phyloP scores from a whole-genome alignment of 1,139 yeast genomes.

The Candida frijolesensis region DNA sequence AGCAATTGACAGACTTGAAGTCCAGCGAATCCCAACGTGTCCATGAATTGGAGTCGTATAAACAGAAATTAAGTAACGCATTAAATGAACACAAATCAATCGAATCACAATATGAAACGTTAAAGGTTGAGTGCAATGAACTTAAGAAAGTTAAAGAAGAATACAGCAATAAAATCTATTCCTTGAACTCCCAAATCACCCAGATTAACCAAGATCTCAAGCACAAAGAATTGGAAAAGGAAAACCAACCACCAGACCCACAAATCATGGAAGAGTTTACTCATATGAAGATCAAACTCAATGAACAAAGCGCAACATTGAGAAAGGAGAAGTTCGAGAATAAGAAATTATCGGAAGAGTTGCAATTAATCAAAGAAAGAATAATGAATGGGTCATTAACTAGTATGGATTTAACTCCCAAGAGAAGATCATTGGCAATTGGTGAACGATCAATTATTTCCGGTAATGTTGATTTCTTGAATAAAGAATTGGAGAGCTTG shows the following conservation, averaged over 20 bases:
- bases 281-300: slow-evolving; percentile 51
- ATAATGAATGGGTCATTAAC: slow-evolving; percentile 26
- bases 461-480: slow-evolving; percentile 24
- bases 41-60: slow-evolving; percentile 10
- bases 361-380: slow-evolving; percentile 54
- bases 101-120: slow-evolving; percentile 20
- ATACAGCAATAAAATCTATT: slow-evolving; percentile 28
- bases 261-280: slow-evolving; percentile 48
- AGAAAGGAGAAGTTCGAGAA: slow-evolving; percentile 59
- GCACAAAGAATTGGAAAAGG: slow-evolving; percentile 32
- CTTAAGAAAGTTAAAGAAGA: slow-evolving; percentile 26
- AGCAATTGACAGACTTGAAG: slow-evolving; percentile 7
- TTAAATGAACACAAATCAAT: slow-evolving; percentile 17
- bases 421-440: slow-evolving; percentile 35
- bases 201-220: slow-evolving; percentile 22
- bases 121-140: slow-evolving; percentile 42
- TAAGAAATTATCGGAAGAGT: slow-evolving; percentile 56
- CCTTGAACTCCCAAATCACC: slow-evolving; percentile 26
- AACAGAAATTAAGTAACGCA: slow-evolving; percentile 6
- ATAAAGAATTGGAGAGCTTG: slow-evolving; percentile 39
- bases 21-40: slow-evolving; percentile 9
- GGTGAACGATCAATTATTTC: slow-evolving; percentile 32
- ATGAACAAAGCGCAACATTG: slow-evolving; percentile 53
- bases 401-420: slow-evolving; percentile 24
- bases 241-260: slow-evolving; percentile 41